Evolutionary conservation across 768 basidiomycete species (phyloP), one percentile per base, ranked within the genome.

Genomic region (Serpula lacrymans): DNA sequence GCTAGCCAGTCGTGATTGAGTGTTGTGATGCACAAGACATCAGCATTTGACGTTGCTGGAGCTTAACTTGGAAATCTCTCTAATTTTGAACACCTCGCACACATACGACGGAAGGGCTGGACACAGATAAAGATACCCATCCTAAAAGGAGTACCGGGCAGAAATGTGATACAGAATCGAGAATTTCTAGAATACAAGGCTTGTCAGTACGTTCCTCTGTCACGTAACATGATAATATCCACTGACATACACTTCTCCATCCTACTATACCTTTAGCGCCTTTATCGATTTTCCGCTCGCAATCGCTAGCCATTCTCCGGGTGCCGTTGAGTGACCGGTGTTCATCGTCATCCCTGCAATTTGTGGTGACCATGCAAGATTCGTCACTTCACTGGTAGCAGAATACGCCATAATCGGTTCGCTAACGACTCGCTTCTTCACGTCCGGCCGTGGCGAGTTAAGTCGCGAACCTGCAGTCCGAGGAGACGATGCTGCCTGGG

Each of bases 341-440:
- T 78, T 79, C 75, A 86, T 81, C 34, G 77, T 74, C 75, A 87
- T 77, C 7, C 82, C 82, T 49, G 78, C 76, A 46, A 92, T 86
- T 45, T 78, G 75, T 16, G 88, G 88, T n/a, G 87, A 89, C 91
- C 91, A 94, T 9, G 86, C 87, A 11, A 93, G 64, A 51, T 84
- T 88, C 14, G 85, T 86, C 52, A 94, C 78, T 66, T 92, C 90
- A 42, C 69, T 70, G 38, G 72, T 71, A 3, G 85, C 83, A 14
- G 85, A 82, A 54, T 91, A 94, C 16, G 88, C 88, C 76, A 93
- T 86, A 24, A 84, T 68, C 12, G 90, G 91, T 39, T 89, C 86
- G 13, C 75, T 77, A 29, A 92, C 59, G 6, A 82, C 63, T 41
- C 73, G 78, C 63, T 83, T 87, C 68, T 84, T 90, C 37, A 78